Percentiles rank a stretch among this genome's conserved stretches.
These are phyloP conservation scores for Mycena filopes DNA, from an alignment of 768 basidiomycete species.

Conservation along the genomic window DNA sequence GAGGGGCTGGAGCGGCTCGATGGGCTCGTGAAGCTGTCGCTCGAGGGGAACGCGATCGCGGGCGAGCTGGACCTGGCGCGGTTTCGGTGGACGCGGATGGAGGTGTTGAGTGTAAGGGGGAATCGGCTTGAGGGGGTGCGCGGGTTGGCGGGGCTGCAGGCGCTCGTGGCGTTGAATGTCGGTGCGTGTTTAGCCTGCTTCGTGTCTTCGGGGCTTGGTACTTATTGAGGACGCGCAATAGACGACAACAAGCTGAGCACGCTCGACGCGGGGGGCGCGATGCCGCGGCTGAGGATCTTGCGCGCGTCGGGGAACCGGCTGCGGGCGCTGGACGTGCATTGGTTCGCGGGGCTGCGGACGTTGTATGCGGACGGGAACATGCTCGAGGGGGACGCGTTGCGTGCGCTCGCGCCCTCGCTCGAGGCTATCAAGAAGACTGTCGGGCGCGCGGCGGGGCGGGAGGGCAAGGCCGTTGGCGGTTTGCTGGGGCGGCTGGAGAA, in stretches of 20 bases:
- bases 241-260: slow-evolving; percentile 77
- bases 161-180: slow-evolving; percentile 79
- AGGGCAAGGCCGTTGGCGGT: slow-evolving; percentile 38
- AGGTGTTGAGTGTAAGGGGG: slow-evolving; percentile 83
- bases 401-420: slow-evolving; percentile 9
- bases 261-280: slow-evolving; percentile 62
- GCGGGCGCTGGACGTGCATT: slow-evolving; percentile 67
- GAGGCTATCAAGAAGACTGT: slow-evolving; percentile 19
- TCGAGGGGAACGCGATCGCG: slow-evolving; percentile 79
- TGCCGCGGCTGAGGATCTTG: slow-evolving; percentile 84
- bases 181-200: no score
- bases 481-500: slow-evolving; percentile 81
- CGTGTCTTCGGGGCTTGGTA: slow-evolving; percentile 42
- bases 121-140: slow-evolving; percentile 72
- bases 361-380: slow-evolving; percentile 92
- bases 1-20: slow-evolving; percentile 85
- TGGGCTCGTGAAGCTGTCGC: slow-evolving; percentile 83
- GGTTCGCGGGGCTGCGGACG: slow-evolving; percentile 81
- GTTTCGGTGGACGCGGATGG: slow-evolving; percentile 79
- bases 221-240: slow-evolving; percentile 42
- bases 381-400: slow-evolving; percentile 47
- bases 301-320: slow-evolving; percentile 87
- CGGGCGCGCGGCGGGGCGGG: slow-evolving; percentile 21
- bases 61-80: slow-evolving; percentile 62
- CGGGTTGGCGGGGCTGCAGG: slow-evolving; percentile 70